These are phyloP conservation scores for Sphenostylis stenocarpa DNA, from an alignment of 306 rosid genomes.

Conservation along the genomic window DNA sequence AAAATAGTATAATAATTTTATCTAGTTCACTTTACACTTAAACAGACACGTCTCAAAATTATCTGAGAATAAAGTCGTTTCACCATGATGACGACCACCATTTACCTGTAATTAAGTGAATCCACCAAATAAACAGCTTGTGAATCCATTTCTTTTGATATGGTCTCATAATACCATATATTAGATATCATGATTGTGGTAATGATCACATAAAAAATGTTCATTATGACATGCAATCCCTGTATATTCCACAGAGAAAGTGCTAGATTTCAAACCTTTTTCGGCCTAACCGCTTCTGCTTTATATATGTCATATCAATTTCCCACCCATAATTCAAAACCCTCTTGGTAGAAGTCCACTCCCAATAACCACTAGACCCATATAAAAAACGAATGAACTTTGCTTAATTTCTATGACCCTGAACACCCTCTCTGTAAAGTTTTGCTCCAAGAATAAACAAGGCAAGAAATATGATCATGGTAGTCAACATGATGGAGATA, in stretches of 20 bases:
- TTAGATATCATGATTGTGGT: neutral
- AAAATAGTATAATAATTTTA: no score
- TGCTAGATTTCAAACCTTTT: neutral
- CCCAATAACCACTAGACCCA: neutral
- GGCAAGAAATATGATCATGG: conserved; percentile 53
- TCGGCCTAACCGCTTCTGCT: neutral
- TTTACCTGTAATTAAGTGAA: conserved; percentile 11
- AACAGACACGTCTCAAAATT: neutral
- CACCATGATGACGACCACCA: conserved; percentile 32
- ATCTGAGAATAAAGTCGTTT: neutral
- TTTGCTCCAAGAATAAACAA: neutral
- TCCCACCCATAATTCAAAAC: neutral
- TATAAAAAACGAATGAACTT: neutral
- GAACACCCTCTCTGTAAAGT: neutral
- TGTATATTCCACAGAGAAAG: neutral
- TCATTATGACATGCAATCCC: neutral
- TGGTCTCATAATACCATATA: conserved; percentile 1
- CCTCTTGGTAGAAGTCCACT: neutral
- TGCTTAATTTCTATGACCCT: neutral
- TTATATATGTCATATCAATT: neutral
- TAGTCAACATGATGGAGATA: conserved; percentile 46
- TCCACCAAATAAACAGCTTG: neutral
- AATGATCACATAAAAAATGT: neutral
- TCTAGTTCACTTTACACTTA: neutral
- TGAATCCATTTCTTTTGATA: neutral